These are phyloP conservation scores for Clavispora asparagi DNA, from an alignment of 805 yeast genomes.

Conservation along the genomic window DNA sequence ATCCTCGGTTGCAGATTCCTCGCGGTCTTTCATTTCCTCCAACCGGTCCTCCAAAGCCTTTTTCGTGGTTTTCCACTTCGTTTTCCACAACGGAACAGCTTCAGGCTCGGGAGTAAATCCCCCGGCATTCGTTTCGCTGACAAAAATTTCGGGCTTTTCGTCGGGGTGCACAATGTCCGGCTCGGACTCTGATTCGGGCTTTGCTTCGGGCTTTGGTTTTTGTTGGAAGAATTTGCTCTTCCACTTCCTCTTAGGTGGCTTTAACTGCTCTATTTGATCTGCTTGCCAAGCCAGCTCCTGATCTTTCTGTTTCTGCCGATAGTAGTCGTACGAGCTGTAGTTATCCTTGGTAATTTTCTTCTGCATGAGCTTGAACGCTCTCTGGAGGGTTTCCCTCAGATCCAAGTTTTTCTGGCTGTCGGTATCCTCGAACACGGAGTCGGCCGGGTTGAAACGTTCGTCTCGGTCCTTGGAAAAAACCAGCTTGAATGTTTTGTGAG, in stretches of 20 bases:
- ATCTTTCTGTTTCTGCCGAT: constrained; percentile 15
- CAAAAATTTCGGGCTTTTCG: background rate
- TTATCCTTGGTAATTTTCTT: constrained; percentile 27
- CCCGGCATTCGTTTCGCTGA: background rate
- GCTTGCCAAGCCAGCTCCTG: background rate
- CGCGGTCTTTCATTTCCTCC: background rate
- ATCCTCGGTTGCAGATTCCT: background rate
- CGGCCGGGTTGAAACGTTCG: constrained; percentile 36
- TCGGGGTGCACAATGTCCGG: background rate
- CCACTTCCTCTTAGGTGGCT: background rate
- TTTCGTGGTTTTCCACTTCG: background rate
- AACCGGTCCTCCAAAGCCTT: background rate
- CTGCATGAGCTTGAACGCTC: constrained; percentile 25
- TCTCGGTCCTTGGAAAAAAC: constrained; percentile 27
- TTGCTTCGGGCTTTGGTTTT: background rate
- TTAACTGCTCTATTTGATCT: too few relatives aligned
- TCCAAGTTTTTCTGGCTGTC: constrained; percentile 13
- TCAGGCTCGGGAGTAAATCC: background rate
- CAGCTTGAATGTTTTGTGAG: constrained; percentile 35
- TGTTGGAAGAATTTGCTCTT: background rate
- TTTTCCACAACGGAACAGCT: background rate
- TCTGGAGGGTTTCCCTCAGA: constrained; percentile 18
- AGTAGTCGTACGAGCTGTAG: constrained; percentile 33
- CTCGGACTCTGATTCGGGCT: background rate
- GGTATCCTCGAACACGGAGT: constrained; percentile 31